Percentiles rank a stretch among this genome's conserved stretches.
phyloP scores from a whole-genome alignment of 345 rosid species.

The Arabidopsis arenosa region DNA sequence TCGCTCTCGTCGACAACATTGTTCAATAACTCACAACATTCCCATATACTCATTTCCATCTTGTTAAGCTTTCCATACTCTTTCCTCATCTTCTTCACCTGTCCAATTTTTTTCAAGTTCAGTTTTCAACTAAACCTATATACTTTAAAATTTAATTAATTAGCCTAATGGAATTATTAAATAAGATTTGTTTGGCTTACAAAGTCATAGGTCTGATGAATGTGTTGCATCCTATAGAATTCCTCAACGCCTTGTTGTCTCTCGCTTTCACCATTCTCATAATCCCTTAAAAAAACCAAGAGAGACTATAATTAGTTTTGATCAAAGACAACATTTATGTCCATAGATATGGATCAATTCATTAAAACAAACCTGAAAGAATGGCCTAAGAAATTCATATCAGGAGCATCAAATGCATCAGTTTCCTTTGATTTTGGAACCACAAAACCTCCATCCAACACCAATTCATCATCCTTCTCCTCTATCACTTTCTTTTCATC shows the following conservation, averaged over 20 bases:
- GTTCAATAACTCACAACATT: slow-evolving; percentile 67
- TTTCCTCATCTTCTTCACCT: slow-evolving; percentile 61
- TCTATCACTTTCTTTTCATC: slow-evolving; percentile 47
- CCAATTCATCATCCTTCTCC: slow-evolving; percentile 50
- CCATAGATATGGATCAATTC: not conserved
- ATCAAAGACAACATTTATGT: not conserved
- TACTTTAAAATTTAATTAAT: not conserved
- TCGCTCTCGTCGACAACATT: slow-evolving; percentile 71
- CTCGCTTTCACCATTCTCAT: slow-evolving; percentile 48
- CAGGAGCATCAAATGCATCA: slow-evolving; percentile 45
- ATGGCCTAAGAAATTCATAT: slow-evolving; percentile 50
- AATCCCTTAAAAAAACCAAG: slow-evolving; percentile 40
- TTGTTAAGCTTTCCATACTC: slow-evolving; percentile 56
- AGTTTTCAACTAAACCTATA: not conserved
- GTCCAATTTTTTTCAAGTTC: not conserved
- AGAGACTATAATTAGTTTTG: not conserved
- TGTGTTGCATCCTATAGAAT: slow-evolving; percentile 63
- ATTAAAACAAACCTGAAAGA: slow-evolving; percentile 44
- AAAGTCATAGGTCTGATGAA: slow-evolving; percentile 60
- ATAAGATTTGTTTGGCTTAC: slow-evolving; percentile 48
- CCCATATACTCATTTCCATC: slow-evolving; percentile 77
- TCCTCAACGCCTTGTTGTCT: slow-evolving; percentile 61
- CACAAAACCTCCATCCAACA: slow-evolving; percentile 53
- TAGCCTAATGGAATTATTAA: not conserved
- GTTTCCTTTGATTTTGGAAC: slow-evolving; percentile 43